Conservation (phyloP, 805 yeast genomes). For the Metschnikowia chrysomelidarum region DNA sequence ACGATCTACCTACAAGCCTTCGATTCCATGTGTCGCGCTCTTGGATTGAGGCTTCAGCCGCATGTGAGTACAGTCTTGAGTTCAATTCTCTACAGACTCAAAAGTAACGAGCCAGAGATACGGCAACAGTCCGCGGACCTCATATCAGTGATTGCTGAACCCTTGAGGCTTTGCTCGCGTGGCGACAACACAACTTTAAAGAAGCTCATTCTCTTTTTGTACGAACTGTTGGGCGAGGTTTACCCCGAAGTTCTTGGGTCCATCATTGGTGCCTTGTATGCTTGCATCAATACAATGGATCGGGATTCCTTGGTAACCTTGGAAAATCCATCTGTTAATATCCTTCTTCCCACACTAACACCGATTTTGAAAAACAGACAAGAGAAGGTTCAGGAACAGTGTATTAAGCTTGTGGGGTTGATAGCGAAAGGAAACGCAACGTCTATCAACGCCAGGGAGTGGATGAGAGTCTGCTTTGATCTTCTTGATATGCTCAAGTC, state of each 20-base stretch:
- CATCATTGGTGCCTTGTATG: constrained; percentile 64
- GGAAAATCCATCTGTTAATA: constrained; percentile 70
- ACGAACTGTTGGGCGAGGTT: constrained; percentile 91
- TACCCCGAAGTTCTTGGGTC: constrained; percentile 93
- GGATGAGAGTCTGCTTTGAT: constrained; percentile 96
- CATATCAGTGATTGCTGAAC: constrained; percentile 63
- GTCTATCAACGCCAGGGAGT: constrained; percentile 83
- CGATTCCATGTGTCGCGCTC: constrained; percentile 57
- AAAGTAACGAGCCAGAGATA: constrained; percentile 65
- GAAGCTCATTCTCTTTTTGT: constrained; percentile 71
- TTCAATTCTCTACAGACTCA: constrained; percentile 67
- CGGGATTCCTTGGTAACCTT: constrained; percentile 51
- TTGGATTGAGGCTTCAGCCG: constrained; percentile 65
- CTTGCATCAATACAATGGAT: constrained; percentile 61
- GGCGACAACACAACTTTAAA: constrained; percentile 57
- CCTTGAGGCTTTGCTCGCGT: constrained; percentile 56
- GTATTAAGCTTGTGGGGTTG: constrained; percentile 74
- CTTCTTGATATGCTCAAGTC: constrained; percentile 85
- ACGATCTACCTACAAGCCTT: constrained; percentile 57
- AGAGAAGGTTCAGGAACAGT: constrained; percentile 84
- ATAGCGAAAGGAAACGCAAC: constrained; percentile 82
- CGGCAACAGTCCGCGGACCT: constrained; percentile 86
- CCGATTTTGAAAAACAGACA: constrained; percentile 89
- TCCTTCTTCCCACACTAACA: constrained; percentile 80
- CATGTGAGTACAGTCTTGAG: constrained; percentile 72